Conservation (phyloP, 495 filamentous ascomycete genomes). For the Bombardia bombarda region DNA sequence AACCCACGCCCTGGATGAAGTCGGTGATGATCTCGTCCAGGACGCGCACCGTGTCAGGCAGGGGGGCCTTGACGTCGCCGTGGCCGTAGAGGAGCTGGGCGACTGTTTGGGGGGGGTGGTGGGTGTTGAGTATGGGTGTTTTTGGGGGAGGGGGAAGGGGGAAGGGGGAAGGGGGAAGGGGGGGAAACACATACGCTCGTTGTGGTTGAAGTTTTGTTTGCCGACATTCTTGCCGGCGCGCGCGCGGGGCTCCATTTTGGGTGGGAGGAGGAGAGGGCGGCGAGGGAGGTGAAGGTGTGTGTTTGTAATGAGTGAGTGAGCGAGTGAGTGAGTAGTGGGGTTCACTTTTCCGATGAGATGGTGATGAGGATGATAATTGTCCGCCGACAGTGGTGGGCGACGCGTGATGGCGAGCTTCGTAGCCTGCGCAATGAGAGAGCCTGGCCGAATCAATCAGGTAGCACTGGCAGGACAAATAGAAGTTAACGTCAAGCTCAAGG, state of each 20-base stretch:
- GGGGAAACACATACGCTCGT: conserved; percentile 55
- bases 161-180: neutral
- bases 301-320: neutral
- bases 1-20: conserved; percentile 80
- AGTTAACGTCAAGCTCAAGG: too few relatives aligned
- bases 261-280: too few relatives aligned
- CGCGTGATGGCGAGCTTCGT: too few relatives aligned
- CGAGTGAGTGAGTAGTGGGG: neutral
- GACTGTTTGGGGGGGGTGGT: conserved; percentile 40
- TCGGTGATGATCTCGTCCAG: conserved; percentile 94
- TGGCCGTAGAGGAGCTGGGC: conserved; percentile 75
- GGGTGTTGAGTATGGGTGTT: too few relatives aligned
- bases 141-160: neutral
- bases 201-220: conserved; percentile 73
- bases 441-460: too few relatives aligned
- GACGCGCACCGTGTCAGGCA: conserved; percentile 74
- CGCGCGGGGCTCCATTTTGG: conserved; percentile 63
- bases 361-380: too few relatives aligned
- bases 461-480: too few relatives aligned
- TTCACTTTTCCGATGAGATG: too few relatives aligned
- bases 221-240: conserved; percentile 77
- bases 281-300: neutral
- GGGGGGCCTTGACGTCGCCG: conserved; percentile 64
- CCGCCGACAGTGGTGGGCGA: too few relatives aligned
- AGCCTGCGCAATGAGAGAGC: too few relatives aligned